Base-by-base conservation (phyloP, 345 rosid species). In the Hypericum androsaemum region DNA sequence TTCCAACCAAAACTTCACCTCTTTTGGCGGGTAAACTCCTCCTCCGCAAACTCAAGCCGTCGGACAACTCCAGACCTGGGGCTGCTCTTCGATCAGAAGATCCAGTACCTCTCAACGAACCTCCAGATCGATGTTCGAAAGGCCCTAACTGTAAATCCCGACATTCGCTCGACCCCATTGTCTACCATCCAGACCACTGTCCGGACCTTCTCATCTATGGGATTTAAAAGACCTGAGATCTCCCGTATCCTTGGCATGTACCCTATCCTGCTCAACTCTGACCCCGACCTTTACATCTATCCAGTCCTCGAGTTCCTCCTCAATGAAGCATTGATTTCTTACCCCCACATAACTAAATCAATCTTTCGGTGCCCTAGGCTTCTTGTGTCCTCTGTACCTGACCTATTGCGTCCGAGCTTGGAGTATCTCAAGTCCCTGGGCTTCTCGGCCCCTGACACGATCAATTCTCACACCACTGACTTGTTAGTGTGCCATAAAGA, bases 161-260 rank as follows among this genome's bases (percentile, higher is more conserved):
- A 80, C 49, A 75, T 86, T 64, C 95, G 94, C n/a, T 69, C 83
- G 35, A 63, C 80, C 38, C 82, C 94, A 1, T 77, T 89, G 76
- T 74, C 97, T 65, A 44, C 84, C 48, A 72, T 89, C 67, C 62
- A 60, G 51, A 60, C 90, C 65, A 77, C 84, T 47, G 83, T 84
- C 68, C 32, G 44, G 41, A 75, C 71, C 50, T 81, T 89, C 64
- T 73, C 80, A 49, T 73, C 80, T 6, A 58, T 79, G 51, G 94
- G 97, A 41, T 76, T 89, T 53, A 67, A 77, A 7, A 76, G 83
- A 50, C 49, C 76, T 8, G 70, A 84, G 43, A 66, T 86, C 37
- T 88, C 88, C 46, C 76, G 95, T 8, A 69, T 89, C 49, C 86
- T 89, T 53, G 95, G 84, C 57, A 89, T 83, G 94, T 66, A 75